Base-by-base conservation (phyloP, 129 eudicot species). In the Pittosporum tobira region DNA sequence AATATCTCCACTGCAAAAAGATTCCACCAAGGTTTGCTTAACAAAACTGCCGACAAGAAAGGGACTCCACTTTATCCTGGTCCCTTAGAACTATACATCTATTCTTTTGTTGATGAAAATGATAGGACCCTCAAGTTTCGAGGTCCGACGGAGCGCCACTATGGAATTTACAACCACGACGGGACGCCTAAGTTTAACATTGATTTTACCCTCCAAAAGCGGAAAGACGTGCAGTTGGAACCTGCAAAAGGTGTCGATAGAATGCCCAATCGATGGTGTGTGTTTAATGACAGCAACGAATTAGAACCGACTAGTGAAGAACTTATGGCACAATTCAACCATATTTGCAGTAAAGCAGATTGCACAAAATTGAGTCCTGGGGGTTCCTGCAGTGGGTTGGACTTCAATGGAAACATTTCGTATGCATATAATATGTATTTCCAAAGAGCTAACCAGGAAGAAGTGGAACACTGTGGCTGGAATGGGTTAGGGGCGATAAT, bases 41-140 rank as follows among this genome's bases (percentile, higher is more conserved):
- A 53, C 14, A 50, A 28, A 29, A 30, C 10, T 0, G 16, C 50
- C 0, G n/a, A 49, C 12, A 64, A 51, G 1, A 10, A 13, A 15
- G 69, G 69, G n/a, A 64, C 69, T 7, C 69, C 69, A 6, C 26
- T 64, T 11, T 30, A 27, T 1, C 69, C 69, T 0, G 51, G 61
- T 22, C 23, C 26, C 1, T 16, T 66, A 1, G 57, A 66, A 13
- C 3, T 44, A 3, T 66, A 18, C 45, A 7, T 66, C 5, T 38
- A 43, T 7, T 0, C 27, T 6, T 42, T 66, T 2, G 23, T 29
- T 0, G 71, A 66, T 22, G 71, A 66, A 27, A 66, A 54, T 8
- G 6, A 6, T 8, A 42, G 1, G 11, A 25, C 0, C 12, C 4
- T 26, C 10, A 1, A 31, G n/a, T n/a, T n/a, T n/a, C n/a, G 28